Evolutionary conservation across 179 eudicot genomes (phyloP).

Genomic region (Beta lomatogona): DNA sequence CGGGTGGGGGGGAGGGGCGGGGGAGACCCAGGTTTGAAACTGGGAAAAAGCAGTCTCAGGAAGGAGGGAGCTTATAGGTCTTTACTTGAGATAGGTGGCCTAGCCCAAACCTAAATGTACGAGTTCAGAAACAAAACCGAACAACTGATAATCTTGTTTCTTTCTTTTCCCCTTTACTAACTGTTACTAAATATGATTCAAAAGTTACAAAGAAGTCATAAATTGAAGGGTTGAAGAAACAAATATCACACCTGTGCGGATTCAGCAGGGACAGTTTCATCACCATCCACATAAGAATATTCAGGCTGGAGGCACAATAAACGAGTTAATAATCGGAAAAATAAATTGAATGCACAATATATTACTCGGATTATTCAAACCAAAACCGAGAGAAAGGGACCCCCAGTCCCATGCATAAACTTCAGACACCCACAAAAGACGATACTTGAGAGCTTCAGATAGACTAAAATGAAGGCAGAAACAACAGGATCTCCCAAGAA

Average conservation of each 20-base stretch:
- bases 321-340: not conserved
- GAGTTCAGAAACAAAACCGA: not conserved
- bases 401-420: not conserved
- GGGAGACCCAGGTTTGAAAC: too few relatives aligned
- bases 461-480: not conserved
- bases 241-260: conserved; percentile 63
- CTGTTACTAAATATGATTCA: not conserved
- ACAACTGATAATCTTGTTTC: not conserved
- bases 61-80: too few relatives aligned
- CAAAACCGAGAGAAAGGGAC: not conserved
- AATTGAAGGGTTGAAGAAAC: not conserved
- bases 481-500: not conserved
- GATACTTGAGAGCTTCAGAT: not conserved
- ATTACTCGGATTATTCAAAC: not conserved
- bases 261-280: conserved; percentile 86
- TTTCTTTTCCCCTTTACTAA: not conserved
- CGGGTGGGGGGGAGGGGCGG: too few relatives aligned
- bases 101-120: too few relatives aligned
- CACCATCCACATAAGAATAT: conserved; percentile 86
- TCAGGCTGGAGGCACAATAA: conserved; percentile 55
- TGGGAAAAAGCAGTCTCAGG: too few relatives aligned
- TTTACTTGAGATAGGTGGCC: too few relatives aligned
- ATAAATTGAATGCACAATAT: not conserved
- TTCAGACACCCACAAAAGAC: not conserved
- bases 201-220: not conserved